Base-by-base conservation (phyloP, 192 early-diverging fungal genomes). In the Nowakowskiella sp. region DNA sequence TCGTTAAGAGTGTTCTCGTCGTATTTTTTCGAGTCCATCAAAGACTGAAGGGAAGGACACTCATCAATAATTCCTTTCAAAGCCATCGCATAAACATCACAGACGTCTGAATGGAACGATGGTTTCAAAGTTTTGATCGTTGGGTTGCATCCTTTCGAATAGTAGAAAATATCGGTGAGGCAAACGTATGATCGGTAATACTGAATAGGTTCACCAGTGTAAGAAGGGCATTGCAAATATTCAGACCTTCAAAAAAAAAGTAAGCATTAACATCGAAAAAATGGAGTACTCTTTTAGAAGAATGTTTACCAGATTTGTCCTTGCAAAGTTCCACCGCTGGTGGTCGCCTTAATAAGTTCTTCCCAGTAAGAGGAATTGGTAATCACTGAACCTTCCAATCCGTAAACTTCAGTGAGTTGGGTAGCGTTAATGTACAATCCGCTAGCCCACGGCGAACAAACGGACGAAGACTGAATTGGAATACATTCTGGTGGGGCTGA, bases 341-440 rank as follows among this genome's bases (percentile, higher is more conserved):
- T 72, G 8, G 51, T 53, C 9, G 43, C 21, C 42, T 31, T 10
- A 16, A 74, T 33, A 24, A 66, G 34, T 8, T 54, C 27, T 58
- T 74, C 65, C 72, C 72, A 74, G 46, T 56, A 47, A 2, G 4
- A 27, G 6, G 64, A 60, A 26, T 60, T 39, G 6, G 58, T 44
- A 7, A 62, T 39, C 19, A 13, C 27, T n/a, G 44, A 53, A 46
- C 57, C 55, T 10, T 16, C 43, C 26, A 60, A 51, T 52, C 66
- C 68, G 63, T 73, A 73, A 26, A 73, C 64, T 16, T 47, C 53
- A 6, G 43, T 47, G 10, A 73, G 61, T 28, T 65, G 46, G n/a
- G 67, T 72, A 26, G 60, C 48, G 49, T 73, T 72, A 53, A 73
- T 73, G 54, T 55, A 72, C 51, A 59, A 52, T 64, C 72, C 1